A percentile compares a stretch with the other conserved stretches of the same genome.
Evolutionary conservation across 2,329 filamentous ascomycete genomes (phyloP).

Genomic region (Magnaporthiopsis poae): DNA sequence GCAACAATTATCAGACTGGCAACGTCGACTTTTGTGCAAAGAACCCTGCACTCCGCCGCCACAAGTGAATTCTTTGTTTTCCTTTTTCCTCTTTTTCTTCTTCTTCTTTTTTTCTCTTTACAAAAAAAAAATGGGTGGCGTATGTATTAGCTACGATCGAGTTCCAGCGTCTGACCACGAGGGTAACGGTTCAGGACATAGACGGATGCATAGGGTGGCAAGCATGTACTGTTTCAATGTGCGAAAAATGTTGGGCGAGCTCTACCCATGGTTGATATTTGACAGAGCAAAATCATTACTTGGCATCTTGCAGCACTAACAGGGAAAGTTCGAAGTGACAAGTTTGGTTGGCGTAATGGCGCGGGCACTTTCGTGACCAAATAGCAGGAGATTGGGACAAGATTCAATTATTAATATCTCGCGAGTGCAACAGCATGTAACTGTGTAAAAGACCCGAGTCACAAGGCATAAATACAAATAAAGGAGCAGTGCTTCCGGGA

Average conservation of each 20-base stretch:
- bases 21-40: conserved; percentile 13
- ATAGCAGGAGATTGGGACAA: too few species aligned
- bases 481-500: background rate
- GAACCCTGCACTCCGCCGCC: conserved; percentile 10
- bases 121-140: too few species aligned
- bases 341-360: too few species aligned
- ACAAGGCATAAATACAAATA: background rate
- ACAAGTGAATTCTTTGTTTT: background rate
- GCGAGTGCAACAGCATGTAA: too few species aligned
- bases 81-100: too few species aligned
- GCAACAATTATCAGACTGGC: conserved; percentile 10
- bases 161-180: background rate
- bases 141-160: background rate
- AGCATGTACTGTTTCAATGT: background rate
- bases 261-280: background rate
- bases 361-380: too few species aligned
- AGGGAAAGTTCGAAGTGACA: too few species aligned
- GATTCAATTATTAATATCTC: too few species aligned
- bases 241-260: background rate
- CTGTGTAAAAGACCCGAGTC: too few species aligned
- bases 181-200: background rate
- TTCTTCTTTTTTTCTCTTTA: background rate
- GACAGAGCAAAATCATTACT: too few species aligned
- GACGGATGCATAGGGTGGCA: background rate
- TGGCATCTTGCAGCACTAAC: too few species aligned